These are phyloP conservation scores for Mycena vulgaris DNA, from an alignment of 768 basidiomycete genomes.

Conservation along the genomic window DNA sequence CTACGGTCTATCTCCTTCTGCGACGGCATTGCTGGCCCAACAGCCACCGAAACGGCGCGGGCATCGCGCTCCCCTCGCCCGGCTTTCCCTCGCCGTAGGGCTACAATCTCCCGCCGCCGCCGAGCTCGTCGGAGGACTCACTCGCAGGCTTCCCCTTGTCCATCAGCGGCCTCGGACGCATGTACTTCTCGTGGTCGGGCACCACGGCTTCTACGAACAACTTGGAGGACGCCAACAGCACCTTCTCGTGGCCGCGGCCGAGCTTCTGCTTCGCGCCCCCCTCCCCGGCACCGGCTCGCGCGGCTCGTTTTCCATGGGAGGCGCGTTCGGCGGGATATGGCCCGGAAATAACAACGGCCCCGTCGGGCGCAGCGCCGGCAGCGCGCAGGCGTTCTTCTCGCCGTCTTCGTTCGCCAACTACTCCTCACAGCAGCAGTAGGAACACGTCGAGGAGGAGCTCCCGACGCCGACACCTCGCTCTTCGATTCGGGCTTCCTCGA, in stretches of 20 bases:
- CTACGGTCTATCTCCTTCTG: too few relatives aligned
- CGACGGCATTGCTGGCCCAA: too few relatives aligned
- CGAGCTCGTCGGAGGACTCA: slow-evolving; percentile 47
- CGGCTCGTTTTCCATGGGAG: slow-evolving; percentile 30
- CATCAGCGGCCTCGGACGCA: slow-evolving; percentile 26
- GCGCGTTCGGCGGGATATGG: slow-evolving; percentile 27
- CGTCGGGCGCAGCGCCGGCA: slow-evolving; percentile 42
- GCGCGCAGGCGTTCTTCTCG: slow-evolving; percentile 56
- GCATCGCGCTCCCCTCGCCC: too few relatives aligned
- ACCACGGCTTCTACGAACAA: too few relatives aligned
- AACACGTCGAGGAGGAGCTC: slow-evolving; percentile 66
- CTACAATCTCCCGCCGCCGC: too few relatives aligned
- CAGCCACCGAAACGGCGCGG: too few relatives aligned
- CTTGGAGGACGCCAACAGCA: slow-evolving; percentile 29
- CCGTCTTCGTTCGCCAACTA: slow-evolving; percentile 52
- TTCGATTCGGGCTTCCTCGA: too few relatives aligned
- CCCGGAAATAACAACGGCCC: slow-evolving; percentile 17
- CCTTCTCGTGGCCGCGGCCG: slow-evolving; percentile 35
- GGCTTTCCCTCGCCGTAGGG: too few relatives aligned
- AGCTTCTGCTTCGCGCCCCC: slow-evolving; percentile 32
- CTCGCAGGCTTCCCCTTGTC: slow-evolving; percentile 49
- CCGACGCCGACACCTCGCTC: too few relatives aligned
- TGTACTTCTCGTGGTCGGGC: slow-evolving; percentile 34
- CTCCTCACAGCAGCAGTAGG: slow-evolving; percentile 48
- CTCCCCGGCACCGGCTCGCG: slow-evolving; percentile 4